Evolutionary conservation across 805 yeast genomes (phyloP).

Genomic region (Candida nemodendra): DNA sequence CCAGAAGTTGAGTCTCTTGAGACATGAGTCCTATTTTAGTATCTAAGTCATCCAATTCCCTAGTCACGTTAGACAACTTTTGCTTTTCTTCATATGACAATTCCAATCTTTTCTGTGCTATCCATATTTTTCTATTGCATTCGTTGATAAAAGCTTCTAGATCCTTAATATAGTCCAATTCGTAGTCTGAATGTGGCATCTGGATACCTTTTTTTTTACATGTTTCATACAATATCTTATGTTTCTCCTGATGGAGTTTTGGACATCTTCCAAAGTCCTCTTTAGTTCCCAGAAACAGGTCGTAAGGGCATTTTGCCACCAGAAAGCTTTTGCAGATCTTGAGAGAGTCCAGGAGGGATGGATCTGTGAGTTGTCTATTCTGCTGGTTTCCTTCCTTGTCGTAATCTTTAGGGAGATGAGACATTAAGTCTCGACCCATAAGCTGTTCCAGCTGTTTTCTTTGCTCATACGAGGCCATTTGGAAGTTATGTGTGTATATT

Average conservation of each 20-base stretch:
- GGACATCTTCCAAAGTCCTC: constrained; percentile 82
- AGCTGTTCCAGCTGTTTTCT: constrained; percentile 72
- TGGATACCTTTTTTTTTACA: constrained; percentile 34
- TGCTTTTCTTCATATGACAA: constrained; percentile 62
- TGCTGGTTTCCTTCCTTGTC: constrained; percentile 13
- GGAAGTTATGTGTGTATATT: too few species aligned
- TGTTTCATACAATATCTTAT: constrained; percentile 66
- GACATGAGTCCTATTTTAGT: constrained; percentile 61
- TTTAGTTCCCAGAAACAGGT: constrained; percentile 77
- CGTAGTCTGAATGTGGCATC: constrained; percentile 42
- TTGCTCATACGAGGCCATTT: constrained; percentile 68
- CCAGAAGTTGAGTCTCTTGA: constrained; percentile 60
- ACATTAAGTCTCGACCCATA: constrained; percentile 63
- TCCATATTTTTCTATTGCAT: constrained; percentile 61
- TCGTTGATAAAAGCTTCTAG: constrained; percentile 57
- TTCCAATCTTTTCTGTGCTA: constrained; percentile 63
- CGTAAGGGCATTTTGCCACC: constrained; percentile 87
- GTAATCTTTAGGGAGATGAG: constrained; percentile 29
- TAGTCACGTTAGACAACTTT: constrained; percentile 28
- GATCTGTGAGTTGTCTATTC: constrained; percentile 15
- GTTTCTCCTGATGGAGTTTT: constrained; percentile 68
- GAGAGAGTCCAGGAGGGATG: constrained; percentile 45
- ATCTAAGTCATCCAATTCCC: constrained; percentile 62
- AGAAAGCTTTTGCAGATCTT: constrained; percentile 76
- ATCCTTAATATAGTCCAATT: constrained; percentile 46